Percentiles rank a stretch among this genome's conserved stretches.
phyloP scores from a whole-genome alignment of 2,329 filamentous ascomycete genomes.

The Diaporthe vaccinii region DNA sequence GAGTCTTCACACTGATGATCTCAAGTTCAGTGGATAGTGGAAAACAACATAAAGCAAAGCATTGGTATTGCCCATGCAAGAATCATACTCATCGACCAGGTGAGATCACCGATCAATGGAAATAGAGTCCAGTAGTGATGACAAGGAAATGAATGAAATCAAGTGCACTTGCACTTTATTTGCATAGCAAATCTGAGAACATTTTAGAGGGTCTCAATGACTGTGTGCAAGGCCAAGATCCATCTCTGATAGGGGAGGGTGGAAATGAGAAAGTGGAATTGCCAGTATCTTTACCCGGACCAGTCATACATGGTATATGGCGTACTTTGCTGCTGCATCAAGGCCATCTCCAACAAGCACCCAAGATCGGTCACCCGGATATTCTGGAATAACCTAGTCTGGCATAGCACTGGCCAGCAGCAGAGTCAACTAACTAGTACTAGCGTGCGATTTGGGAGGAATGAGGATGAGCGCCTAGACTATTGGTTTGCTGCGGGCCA shows the following conservation, averaged over 20 bases:
- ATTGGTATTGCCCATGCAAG: background rate
- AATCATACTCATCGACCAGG: background rate
- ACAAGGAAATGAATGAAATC: background rate
- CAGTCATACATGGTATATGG: background rate
- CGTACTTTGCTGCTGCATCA: background rate
- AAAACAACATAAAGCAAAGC: background rate
- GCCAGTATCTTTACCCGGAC: background rate
- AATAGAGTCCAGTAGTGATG: background rate
- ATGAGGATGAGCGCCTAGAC: background rate
- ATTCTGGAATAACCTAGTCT: too few relatives aligned
- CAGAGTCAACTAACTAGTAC: background rate
- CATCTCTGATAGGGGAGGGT: background rate
- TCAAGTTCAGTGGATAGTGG: background rate
- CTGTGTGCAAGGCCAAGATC: background rate
- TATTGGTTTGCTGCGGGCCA: background rate
- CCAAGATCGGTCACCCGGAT: background rate
- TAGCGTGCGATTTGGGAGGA: background rate
- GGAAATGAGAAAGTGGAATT: background rate
- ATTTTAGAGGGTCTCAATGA: background rate
- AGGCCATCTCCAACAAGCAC: background rate
- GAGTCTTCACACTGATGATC: background rate
- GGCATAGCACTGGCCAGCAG: background rate
- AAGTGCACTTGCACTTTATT: background rate
- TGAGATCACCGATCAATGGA: background rate
- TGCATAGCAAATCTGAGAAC: background rate